These are phyloP conservation scores for Tubosaeta sp. DNA, from an alignment of 768 basidiomycete genomes.

Conservation along the genomic window DNA sequence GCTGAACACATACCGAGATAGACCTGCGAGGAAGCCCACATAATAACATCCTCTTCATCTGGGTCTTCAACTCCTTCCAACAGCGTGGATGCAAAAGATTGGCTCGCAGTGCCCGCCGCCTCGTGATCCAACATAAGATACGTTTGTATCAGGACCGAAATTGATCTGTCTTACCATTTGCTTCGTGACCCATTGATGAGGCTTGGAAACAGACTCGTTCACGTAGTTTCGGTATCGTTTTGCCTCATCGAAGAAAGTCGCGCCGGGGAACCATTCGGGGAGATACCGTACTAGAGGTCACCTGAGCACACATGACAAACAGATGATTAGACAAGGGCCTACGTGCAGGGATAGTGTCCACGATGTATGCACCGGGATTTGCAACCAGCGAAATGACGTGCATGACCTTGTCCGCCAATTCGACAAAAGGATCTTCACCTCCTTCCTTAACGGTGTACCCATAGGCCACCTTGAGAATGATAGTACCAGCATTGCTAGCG, in stretches of 20 bases:
- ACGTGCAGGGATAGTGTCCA: conserved; percentile 22
- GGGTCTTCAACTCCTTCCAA: conserved; percentile 8
- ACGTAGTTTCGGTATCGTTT: conserved; percentile 25
- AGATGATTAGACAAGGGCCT: neutral
- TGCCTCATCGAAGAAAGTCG: conserved; percentile 31
- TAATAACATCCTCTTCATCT: conserved; percentile 20
- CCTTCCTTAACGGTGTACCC: conserved; percentile 35
- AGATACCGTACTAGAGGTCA: conserved; percentile 22
- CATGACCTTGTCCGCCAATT: conserved; percentile 23
- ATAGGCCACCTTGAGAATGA: conserved; percentile 38
- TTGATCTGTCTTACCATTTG: conserved; percentile 37
- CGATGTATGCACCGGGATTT: conserved; percentile 14
- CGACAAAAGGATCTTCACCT: conserved; percentile 34
- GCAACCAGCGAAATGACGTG: conserved; percentile 6
- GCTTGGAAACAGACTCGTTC: conserved; percentile 38
- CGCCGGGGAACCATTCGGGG: conserved; percentile 35
- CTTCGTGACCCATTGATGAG: conserved; percentile 41
- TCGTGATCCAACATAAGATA: conserved; percentile 2
- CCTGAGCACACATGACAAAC: neutral
- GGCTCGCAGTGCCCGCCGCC: conserved; percentile 14
- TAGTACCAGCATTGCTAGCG: conserved; percentile 12
- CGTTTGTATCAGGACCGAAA: neutral
- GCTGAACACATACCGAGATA: conserved; percentile 10
- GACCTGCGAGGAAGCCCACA: conserved; percentile 12
- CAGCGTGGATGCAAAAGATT: conserved; percentile 17